These are phyloP conservation scores for Colletotrichum viniferum DNA, from an alignment of 2,329 filamentous ascomycete species.

Conservation along the genomic window DNA sequence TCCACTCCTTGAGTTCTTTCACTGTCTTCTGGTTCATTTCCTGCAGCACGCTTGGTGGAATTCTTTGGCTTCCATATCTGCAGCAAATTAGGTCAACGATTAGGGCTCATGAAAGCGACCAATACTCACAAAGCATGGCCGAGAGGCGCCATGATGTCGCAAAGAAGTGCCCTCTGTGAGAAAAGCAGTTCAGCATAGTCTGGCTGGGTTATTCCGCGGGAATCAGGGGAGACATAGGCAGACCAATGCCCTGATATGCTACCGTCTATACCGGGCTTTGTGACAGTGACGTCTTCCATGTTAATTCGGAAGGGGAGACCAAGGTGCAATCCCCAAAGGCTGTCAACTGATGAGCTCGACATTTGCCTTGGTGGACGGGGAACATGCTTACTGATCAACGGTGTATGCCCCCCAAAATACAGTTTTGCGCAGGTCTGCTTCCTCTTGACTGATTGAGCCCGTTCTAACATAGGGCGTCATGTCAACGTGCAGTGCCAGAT, in stretches of 20 bases:
- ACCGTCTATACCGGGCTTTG: not conserved
- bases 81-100: not conserved
- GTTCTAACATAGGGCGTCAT: slow-evolving; percentile 26
- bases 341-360: not conserved
- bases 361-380: not conserved
- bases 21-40: slow-evolving; percentile 21
- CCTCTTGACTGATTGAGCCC: slow-evolving; percentile 24
- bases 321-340: slow-evolving; percentile 30
- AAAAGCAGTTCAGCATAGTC: not conserved
- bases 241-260: not conserved
- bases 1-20: slow-evolving; percentile 23
- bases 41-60: slow-evolving; percentile 9
- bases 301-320: not conserved
- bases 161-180: not conserved
- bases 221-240: not conserved
- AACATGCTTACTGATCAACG: slow-evolving; percentile 28
- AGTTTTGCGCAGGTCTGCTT: slow-evolving; percentile 28
- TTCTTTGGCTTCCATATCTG: slow-evolving; percentile 24
- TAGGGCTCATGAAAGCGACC: not conserved
- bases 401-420: slow-evolving; percentile 34
- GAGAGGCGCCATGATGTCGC: not conserved
- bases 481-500: slow-evolving; percentile 29
- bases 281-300: not conserved
- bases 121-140: not conserved
- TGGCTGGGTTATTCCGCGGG: not conserved